Percentiles rank a stretch among this genome's conserved stretches.
These are phyloP conservation scores for Schwanniomyces polymorphus DNA, from an alignment of 805 yeast species.

Conservation along the genomic window DNA sequence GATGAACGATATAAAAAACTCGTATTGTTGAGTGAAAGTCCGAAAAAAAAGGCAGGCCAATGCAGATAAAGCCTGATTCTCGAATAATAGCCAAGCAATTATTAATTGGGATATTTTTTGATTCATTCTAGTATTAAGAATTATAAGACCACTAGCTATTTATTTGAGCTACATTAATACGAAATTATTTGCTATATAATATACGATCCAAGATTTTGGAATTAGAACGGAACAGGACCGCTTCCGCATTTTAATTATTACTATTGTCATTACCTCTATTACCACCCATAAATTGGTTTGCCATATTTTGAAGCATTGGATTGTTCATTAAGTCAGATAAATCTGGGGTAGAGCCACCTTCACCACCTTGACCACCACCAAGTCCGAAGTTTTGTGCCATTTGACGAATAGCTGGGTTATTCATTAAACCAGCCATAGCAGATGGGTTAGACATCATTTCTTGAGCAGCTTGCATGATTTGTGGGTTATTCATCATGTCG, in stretches of 20 bases:
- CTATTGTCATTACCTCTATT: constrained; percentile 3
- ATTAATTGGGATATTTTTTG: neutral
- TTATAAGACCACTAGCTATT: neutral
- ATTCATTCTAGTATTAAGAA: neutral
- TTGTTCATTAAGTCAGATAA: constrained; percentile 75
- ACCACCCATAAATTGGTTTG: constrained; percentile 67
- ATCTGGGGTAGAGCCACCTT: constrained; percentile 44
- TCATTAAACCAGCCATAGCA: constrained; percentile 72
- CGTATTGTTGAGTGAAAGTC: neutral
- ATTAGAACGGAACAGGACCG: too few relatives aligned
- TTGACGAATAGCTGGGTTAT: constrained; percentile 74
- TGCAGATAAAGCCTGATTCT: neutral
- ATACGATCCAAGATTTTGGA: neutral
- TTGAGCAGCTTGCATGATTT: constrained; percentile 85
- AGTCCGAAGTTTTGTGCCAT: constrained; percentile 80
- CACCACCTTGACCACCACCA: constrained; percentile 35
- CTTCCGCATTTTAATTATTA: neutral
- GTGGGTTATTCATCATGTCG: constrained; percentile 85
- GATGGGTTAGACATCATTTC: constrained; percentile 83
- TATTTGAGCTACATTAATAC: neutral
- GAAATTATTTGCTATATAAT: neutral
- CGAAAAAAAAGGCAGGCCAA: neutral
- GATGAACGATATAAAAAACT: neutral
- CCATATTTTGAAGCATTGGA: constrained; percentile 74
- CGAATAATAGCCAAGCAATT: too few relatives aligned